phyloP scores from a whole-genome alignment of 768 basidiomycete species.

The Mycena galericulata region DNA sequence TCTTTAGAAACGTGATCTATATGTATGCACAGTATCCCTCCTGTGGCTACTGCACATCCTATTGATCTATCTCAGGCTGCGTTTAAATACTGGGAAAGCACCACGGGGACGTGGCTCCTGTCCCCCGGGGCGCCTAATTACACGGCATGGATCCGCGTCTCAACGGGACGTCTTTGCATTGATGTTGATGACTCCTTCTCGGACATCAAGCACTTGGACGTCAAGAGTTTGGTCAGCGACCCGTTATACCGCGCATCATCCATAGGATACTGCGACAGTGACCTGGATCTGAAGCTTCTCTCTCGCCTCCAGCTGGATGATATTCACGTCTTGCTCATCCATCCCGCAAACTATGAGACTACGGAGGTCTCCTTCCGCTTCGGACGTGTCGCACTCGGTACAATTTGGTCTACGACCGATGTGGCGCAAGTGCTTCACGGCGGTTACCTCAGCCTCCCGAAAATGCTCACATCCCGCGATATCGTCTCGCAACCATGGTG shows the following conservation, averaged over 20 bases:
- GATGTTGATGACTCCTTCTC: constrained; percentile 10
- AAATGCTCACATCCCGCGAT: background rate
- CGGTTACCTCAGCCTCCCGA: background rate
- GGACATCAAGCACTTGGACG: constrained; percentile 3
- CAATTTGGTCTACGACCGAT: constrained; percentile 9
- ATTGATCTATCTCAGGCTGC: background rate
- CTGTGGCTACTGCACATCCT: background rate
- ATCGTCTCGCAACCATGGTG: background rate
- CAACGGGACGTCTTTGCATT: constrained; percentile 16
- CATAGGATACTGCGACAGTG: background rate
- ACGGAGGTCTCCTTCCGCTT: constrained; percentile 11
- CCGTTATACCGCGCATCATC: background rate
- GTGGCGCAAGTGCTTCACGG: background rate
- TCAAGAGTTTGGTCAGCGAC: constrained; percentile 1
- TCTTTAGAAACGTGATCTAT: constrained; percentile 14
- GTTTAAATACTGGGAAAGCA: constrained; percentile 9
- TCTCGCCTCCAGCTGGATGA: constrained; percentile 1
- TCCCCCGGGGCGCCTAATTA: constrained; percentile 4
- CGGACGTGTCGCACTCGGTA: background rate
- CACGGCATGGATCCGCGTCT: constrained; percentile 9
- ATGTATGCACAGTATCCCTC: background rate
- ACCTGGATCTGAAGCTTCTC: background rate
- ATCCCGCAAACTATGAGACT: background rate
- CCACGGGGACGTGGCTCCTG: constrained; percentile 1
- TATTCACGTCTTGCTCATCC: constrained; percentile 6